These are phyloP conservation scores for Claviceps humidiphila DNA, from an alignment of 2,329 filamentous ascomycete genomes.

Conservation along the genomic window DNA sequence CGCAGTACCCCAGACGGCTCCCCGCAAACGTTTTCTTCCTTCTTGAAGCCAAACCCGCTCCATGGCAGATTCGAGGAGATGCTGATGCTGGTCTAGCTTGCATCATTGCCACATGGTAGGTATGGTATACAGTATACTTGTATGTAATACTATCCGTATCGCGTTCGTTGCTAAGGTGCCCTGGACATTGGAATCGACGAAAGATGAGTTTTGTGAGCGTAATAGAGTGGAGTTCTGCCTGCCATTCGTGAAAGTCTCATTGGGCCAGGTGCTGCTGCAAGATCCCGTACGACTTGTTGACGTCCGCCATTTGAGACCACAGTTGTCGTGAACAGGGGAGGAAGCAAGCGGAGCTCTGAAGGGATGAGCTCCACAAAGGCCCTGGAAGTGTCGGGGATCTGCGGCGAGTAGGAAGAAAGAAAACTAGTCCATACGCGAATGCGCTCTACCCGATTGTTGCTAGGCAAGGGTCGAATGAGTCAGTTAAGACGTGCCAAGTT, in stretches of 20 bases:
- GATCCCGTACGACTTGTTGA: background rate
- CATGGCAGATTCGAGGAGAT: background rate
- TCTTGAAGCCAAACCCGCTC: background rate
- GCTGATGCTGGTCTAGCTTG: background rate
- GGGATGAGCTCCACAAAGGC: conserved; percentile 2
- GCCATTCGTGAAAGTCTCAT: background rate
- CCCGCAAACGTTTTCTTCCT: conserved; percentile 3
- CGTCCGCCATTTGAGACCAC: background rate
- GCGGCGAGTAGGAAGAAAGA: background rate
- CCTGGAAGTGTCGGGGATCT: background rate
- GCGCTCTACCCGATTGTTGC: background rate
- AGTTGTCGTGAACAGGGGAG: background rate
- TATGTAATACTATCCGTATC: background rate
- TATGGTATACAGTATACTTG: background rate
- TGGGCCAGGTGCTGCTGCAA: background rate
- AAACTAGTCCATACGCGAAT: background rate
- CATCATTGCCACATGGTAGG: background rate
- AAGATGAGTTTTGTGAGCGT: conserved; percentile 4
- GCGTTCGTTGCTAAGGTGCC: background rate
- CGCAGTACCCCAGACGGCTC: conserved; percentile 5
- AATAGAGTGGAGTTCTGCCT: conserved; percentile 2
- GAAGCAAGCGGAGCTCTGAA: background rate
- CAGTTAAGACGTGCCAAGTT: conserved; percentile 10
- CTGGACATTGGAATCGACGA: background rate
- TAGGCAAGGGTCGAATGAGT: conserved; percentile 2